Evolutionary conservation across 2,329 filamentous ascomycete genomes (phyloP), one percentile per base, ranked within the genome.

Genomic region (Blastomyces parvus): DNA sequence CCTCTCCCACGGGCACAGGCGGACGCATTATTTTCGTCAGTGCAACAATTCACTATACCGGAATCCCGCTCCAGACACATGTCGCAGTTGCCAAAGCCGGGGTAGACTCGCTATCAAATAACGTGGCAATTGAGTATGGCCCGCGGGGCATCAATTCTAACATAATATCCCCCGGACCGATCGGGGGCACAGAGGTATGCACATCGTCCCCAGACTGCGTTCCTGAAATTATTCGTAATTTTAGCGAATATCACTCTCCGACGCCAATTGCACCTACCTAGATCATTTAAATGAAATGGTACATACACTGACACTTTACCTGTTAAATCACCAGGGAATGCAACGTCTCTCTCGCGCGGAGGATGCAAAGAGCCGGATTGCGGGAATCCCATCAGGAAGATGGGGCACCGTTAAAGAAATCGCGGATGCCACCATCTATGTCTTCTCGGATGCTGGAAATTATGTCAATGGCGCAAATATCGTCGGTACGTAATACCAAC

Each of bases 21-120:
- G 91, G 92, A 11, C 86, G 92, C 64, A 91, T 97, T 72, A 84
- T 97, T 70, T 96, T 92, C 75, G 84, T 97, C 65, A 94, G 89
- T 55, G 93, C 92, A 3, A 92, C 90, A 1, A 88, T 97, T 70
- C 93, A 97, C 79, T 97, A 93, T 79, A 88, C 88, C 0, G 91
- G 91, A 46, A 85, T 88, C 76, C 88, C 91, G 0, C 80, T 96
- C 68, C 94, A 97, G 75, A 84, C 89, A 1, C 93, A 97, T 76
- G 92, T 93, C n/a, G 83, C 87, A 2, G 91, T 91, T 1, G 93
- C 94, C 63, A 99, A 99, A 78, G 89, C 93, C 0, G 90, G 88
- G 19, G 86, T 99, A 13, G 93, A 99, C 76, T 87, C 91, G 1
- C 84, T 99, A 71, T 88, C 89, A 64, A 84, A 86, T 62, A 88